phyloP scores from a whole-genome alignment of 192 early-diverging fungal species.

The Allomyces arbusculus region DNA sequence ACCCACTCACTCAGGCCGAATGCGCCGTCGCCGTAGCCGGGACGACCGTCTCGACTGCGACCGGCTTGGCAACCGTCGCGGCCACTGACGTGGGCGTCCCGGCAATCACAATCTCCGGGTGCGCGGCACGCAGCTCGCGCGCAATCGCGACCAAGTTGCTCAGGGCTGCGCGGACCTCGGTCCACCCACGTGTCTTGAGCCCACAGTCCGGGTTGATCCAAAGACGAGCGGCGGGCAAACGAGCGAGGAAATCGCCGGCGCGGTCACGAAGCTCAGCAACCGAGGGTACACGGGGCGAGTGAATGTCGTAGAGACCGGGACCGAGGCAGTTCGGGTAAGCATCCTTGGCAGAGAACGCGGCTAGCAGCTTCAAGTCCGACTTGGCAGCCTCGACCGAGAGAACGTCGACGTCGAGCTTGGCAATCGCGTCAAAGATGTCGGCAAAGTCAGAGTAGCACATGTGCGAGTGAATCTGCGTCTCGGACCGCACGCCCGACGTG shows the following conservation, averaged over 20 bases:
- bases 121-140: slow-evolving; percentile 24
- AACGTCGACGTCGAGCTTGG: slow-evolving; percentile 78
- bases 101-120: too few species aligned
- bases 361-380: slow-evolving; percentile 85
- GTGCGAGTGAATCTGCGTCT: slow-evolving; percentile 93
- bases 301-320: slow-evolving; percentile 95
- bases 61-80: too few species aligned
- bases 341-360: slow-evolving; percentile 52
- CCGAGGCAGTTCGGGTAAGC: slow-evolving; percentile 80
- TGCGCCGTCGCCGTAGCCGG: too few species aligned
- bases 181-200: slow-evolving; percentile 89
- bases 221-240: slow-evolving; percentile 53
- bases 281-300: slow-evolving; percentile 88
- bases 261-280: slow-evolving; percentile 71
- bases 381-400: slow-evolving; percentile 97
- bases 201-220: slow-evolving; percentile 99
- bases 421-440: slow-evolving; percentile 89
- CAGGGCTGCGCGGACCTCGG: slow-evolving; percentile 70
- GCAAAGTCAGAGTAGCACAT: slow-evolving; percentile 99
- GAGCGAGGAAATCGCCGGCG: slow-evolving; percentile 61
- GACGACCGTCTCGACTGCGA: too few species aligned
- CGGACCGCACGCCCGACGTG: slow-evolving; percentile 60
- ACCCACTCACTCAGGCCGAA: too few species aligned
- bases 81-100: too few species aligned
- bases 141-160: slow-evolving; percentile 72